These are phyloP conservation scores for Gnetum montanum DNA, from an alignment of 75 land plant species.

Conservation along the genomic window DNA sequence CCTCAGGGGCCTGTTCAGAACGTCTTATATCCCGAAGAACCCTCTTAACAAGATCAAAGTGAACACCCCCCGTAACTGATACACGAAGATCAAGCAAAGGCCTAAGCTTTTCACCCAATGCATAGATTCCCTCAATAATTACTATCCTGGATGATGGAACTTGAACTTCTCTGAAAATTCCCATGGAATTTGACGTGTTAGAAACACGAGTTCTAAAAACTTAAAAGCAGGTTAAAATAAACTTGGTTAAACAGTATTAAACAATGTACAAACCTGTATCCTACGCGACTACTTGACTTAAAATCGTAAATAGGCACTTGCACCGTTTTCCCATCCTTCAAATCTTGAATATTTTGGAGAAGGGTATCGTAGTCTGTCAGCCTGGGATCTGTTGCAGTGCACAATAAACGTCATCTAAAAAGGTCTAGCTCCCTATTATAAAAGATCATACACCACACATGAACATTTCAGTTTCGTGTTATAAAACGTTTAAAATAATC, in stretches of 20 bases:
- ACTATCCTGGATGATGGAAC: conserved; percentile 20
- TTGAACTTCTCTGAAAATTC: conserved; percentile 14
- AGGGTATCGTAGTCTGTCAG: conserved; percentile 32
- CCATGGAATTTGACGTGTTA: background rate
- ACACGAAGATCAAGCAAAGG: conserved; percentile 29
- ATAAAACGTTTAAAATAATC: too few relatives aligned
- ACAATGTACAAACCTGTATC: conserved; percentile 24
- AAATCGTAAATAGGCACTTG: conserved; percentile 30
- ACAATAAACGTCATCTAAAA: background rate
- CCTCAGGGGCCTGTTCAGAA: conserved; percentile 30
- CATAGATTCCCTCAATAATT: conserved; percentile 34
- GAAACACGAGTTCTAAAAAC: background rate
- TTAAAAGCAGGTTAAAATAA: too few relatives aligned
- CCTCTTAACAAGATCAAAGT: conserved; percentile 40
- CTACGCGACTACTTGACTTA: conserved; percentile 19
- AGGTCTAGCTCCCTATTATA: background rate
- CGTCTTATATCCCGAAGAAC: conserved; percentile 28
- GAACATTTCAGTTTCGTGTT: background rate
- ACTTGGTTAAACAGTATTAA: background rate
- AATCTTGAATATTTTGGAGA: conserved; percentile 20
- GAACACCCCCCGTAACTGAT: conserved; percentile 38
- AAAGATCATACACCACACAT: background rate
- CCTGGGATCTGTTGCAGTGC: conserved; percentile 22
- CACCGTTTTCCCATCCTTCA: conserved; percentile 20
- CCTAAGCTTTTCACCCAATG: conserved; percentile 24